phyloP scores from a whole-genome alignment of 495 filamentous ascomycete species.

The Penicillium egyptiacum region DNA sequence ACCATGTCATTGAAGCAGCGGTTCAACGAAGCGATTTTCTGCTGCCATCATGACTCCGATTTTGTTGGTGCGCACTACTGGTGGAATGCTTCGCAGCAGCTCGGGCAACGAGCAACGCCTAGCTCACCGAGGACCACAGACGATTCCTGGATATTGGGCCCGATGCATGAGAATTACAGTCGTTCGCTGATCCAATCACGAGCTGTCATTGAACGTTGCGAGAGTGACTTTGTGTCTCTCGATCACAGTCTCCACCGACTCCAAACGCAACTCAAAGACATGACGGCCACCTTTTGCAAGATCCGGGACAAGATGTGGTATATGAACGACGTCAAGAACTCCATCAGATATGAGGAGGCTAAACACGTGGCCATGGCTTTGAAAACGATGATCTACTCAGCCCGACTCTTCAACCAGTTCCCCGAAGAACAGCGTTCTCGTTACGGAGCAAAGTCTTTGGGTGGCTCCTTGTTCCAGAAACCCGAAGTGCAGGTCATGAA shows the following conservation, averaged over 20 bases:
- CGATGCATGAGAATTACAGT: slow-evolving; percentile 40
- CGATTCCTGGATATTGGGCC: slow-evolving; percentile 46
- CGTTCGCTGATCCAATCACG: slow-evolving; percentile 40
- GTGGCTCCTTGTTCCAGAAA: slow-evolving; percentile 70
- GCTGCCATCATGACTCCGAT: slow-evolving; percentile 41
- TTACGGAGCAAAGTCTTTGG: slow-evolving; percentile 46
- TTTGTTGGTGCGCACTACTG: slow-evolving; percentile 52
- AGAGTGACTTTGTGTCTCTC: slow-evolving; percentile 40
- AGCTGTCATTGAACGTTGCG: slow-evolving; percentile 44
- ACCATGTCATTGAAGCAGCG: slow-evolving; percentile 36
- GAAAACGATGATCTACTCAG: slow-evolving; percentile 77
- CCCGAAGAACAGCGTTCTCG: slow-evolving; percentile 49
- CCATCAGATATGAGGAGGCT: slow-evolving; percentile 84
- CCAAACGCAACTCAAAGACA: slow-evolving; percentile 36
- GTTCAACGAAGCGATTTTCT: slow-evolving; percentile 43
- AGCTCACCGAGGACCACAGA: slow-evolving; percentile 20
- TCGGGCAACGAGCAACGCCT: slow-evolving; percentile 30
- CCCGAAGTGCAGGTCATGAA: slow-evolving; percentile 87
- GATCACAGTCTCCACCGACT: slow-evolving; percentile 39
- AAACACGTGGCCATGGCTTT: slow-evolving; percentile 82
- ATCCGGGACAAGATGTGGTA: slow-evolving; percentile 97
- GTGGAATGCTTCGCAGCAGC: slow-evolving; percentile 48
- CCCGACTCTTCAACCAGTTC: slow-evolving; percentile 42
- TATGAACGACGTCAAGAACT: slow-evolving; percentile 92
- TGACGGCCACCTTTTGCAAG: slow-evolving; percentile 38